Percentiles rank a stretch among this genome's conserved stretches.
Evolutionary conservation across 208 protist species (phyloP).

Genomic region (Acanthamoeba lenticulata): DNA sequence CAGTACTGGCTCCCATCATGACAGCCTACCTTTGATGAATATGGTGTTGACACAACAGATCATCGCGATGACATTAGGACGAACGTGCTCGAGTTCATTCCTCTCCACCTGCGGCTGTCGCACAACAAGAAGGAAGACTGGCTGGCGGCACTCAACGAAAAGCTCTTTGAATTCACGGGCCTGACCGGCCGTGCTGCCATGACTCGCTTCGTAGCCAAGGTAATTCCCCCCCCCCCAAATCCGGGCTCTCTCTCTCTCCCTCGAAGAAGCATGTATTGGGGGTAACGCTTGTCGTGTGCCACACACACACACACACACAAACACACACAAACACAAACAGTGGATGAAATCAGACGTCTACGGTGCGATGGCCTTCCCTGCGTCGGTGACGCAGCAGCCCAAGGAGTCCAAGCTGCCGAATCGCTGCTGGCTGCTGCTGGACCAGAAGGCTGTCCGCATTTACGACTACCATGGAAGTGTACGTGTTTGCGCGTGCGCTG

Average conservation of each 20-base stretch:
- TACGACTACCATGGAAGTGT: constrained; percentile 32
- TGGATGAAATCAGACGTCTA: constrained; percentile 52
- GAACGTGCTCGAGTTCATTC: constrained; percentile 59
- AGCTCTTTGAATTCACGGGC: constrained; percentile 35
- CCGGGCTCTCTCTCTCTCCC: neutral
- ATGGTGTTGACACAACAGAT: too few relatives aligned
- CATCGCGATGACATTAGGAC: neutral
- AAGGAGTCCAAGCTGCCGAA: constrained; percentile 53
- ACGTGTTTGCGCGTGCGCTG: neutral
- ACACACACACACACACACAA: too few relatives aligned
- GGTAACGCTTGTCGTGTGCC: too few relatives aligned
- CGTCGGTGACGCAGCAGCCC: neutral
- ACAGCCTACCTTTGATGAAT: neutral
- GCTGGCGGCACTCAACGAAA: constrained; percentile 26
- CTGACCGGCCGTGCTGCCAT: constrained; percentile 17
- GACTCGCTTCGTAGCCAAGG: neutral
- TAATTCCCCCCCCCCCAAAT: neutral
- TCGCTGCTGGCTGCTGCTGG: neutral
- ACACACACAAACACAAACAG: too few relatives aligned
- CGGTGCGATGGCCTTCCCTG: constrained; percentile 4
- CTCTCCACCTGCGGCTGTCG: neutral
- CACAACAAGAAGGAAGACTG: constrained; percentile 66
- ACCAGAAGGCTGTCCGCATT: neutral
- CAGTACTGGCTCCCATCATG: neutral
- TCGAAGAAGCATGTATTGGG: too few relatives aligned